Evolutionary conservation across 2,329 filamentous ascomycete genomes (phyloP), one percentile per base, ranked within the genome.

Genomic region (Pleurostoma richardsiae): DNA sequence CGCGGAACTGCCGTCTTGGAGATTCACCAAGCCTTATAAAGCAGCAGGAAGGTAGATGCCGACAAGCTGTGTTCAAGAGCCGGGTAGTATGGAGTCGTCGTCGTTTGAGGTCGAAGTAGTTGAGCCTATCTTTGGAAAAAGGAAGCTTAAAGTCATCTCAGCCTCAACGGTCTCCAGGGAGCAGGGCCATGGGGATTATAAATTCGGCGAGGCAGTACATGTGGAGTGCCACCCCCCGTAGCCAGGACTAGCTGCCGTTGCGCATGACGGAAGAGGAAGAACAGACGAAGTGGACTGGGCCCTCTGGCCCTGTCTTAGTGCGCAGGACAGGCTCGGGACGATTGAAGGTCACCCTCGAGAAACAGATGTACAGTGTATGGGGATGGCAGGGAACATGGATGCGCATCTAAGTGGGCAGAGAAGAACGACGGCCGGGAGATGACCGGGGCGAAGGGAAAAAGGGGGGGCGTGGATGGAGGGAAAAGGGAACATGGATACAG

Each of bases 91-190:
- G 28, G 10, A 29, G 39, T 43, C 28, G 33, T 27, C 26, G 28
- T 27, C 36, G 7, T 45, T 42, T 36, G 38, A 46, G 47, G 31
- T 41, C 30, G 29, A 38, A 36, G 39, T 41, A 44, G 42, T 42
- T 43, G 19, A 27, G 29, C 45, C 46, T 45, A 44, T 40, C 45
- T 49, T 46, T 45, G 47, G 41, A 49, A 41, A 44, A 49, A 46
- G 43, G 41, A 48, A 51, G 42, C 33, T 36, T 36, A 47, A 39
- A 38, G 33, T 30, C 39, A 41, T 50, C 49, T 49, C 49, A 49
- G 46, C 49, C 49, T 51, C 49, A 45, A 38, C 30, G 42, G 46
- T 39, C 33, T 39, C 43, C 41, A 38, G 36, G 30, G 31, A 43
- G 41, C 49, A 50, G 42, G 43, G 46, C 49, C 42, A 44, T 41